These are phyloP conservation scores for Aspergillus sp. DNA, from an alignment of 2,329 filamentous ascomycete species.

Conservation along the genomic window DNA sequence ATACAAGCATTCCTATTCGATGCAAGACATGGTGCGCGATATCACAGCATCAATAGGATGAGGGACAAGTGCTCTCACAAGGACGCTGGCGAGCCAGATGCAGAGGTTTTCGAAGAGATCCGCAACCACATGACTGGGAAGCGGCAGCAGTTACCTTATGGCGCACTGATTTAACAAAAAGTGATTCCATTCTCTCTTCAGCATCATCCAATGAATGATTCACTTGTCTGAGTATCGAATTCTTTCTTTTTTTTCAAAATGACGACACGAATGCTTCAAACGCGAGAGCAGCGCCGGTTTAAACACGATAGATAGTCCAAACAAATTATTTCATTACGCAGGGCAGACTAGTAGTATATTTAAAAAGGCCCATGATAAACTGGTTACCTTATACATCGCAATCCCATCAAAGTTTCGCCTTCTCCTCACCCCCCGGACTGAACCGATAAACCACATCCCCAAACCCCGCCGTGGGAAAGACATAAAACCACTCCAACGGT, in stretches of 20 bases:
- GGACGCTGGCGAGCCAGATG: not conserved
- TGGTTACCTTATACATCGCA: not conserved
- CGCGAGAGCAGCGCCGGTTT: too few species aligned
- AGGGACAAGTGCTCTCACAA: not conserved
- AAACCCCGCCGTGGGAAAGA: constrained; percentile 40
- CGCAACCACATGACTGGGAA: constrained; percentile 20
- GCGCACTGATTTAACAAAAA: not conserved
- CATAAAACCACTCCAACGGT: constrained; percentile 43
- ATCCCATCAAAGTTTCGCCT: not conserved
- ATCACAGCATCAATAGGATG: not conserved
- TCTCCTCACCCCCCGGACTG: not conserved
- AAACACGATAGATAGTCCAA: too few species aligned
- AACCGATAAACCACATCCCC: constrained; percentile 43
- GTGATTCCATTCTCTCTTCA: not conserved
- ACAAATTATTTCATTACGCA: too few species aligned
- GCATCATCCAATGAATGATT: not conserved
- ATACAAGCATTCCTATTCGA: not conserved
- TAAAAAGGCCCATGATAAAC: not conserved
- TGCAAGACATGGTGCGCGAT: not conserved
- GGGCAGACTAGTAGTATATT: not conserved
- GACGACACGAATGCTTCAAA: too few species aligned
- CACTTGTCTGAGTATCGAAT: not conserved
- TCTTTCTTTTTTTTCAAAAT: too few species aligned
- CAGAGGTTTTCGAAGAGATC: constrained; percentile 24
- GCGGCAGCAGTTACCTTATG: constrained; percentile 17